phyloP scores from a whole-genome alignment of 2,329 filamentous ascomycete genomes.

The Pseudocercospora ulei region DNA sequence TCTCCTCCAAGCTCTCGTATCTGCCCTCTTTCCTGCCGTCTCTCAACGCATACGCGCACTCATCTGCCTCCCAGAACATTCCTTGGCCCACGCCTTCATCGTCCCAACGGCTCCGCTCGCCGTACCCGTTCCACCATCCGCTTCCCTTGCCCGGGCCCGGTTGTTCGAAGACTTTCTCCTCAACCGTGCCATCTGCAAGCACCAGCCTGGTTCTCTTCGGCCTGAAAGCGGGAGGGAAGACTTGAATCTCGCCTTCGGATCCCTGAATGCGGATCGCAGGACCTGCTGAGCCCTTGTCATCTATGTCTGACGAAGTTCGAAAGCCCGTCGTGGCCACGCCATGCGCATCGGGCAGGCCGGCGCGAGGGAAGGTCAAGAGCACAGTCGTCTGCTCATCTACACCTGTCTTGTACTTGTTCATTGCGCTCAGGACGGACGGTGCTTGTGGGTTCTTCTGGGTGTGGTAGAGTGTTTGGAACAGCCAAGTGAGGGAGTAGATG shows the following conservation, averaged over 20 bases:
- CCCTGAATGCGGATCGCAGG: conserved; percentile 73
- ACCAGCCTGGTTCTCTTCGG: conserved; percentile 45
- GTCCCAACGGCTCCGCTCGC: conserved; percentile 30
- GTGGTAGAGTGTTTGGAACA: conserved; percentile 82
- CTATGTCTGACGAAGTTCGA: conserved; percentile 53
- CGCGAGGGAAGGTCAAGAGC: conserved; percentile 62
- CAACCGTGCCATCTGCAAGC: conserved; percentile 39
- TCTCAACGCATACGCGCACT: conserved; percentile 61
- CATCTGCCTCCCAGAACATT: conserved; percentile 85
- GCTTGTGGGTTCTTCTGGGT: conserved; percentile 58
- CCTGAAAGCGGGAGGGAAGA: conserved; percentile 60
- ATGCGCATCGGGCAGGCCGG: conserved; percentile 50
- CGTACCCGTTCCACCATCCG: conserved; percentile 44
- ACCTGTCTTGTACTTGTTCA: conserved; percentile 64
- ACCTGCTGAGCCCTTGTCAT: conserved; percentile 49
- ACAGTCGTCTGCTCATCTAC: conserved; percentile 71
- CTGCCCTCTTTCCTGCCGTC: conserved; percentile 70
- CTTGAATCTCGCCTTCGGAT: conserved; percentile 69
- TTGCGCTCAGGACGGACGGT: conserved; percentile 57
- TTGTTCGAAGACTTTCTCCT: conserved; percentile 41
- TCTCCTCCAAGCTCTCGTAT: conserved; percentile 62
- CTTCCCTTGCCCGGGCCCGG: conserved; percentile 42
- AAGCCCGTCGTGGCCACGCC: conserved; percentile 56
- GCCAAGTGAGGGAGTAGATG: conserved; percentile 82
- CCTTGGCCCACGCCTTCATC: conserved; percentile 59